A percentile compares a stretch with the other conserved stretches of the same genome.
Evolutionary conservation across 2,329 filamentous ascomycete genomes (phyloP).

Genomic region (Penicillium sp.): DNA sequence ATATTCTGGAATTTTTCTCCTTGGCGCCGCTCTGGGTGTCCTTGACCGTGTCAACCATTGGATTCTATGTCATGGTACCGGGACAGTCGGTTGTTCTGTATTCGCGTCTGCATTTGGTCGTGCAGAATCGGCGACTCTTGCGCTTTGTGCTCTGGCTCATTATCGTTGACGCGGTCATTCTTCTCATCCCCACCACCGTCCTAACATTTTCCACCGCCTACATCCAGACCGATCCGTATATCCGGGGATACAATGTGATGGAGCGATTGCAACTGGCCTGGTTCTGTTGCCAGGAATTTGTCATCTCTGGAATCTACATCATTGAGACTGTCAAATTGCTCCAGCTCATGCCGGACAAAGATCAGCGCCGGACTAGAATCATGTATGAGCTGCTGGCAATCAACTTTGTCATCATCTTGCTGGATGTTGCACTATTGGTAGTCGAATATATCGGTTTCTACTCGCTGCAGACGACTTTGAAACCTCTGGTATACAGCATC

Average conservation of each 20-base stretch:
- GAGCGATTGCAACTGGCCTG: constrained; percentile 45
- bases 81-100: constrained; percentile 63
- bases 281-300: constrained; percentile 47
- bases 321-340: constrained; percentile 52
- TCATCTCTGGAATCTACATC: constrained; percentile 53
- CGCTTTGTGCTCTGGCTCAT: constrained; percentile 58
- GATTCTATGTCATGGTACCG: constrained; percentile 60
- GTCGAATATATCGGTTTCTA: constrained; percentile 46
- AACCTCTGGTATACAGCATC: constrained; percentile 49
- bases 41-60: constrained; percentile 48
- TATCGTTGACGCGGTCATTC: constrained; percentile 52
- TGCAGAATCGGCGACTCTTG: constrained; percentile 50
- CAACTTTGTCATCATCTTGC: constrained; percentile 48
- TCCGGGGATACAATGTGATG: constrained; percentile 45
- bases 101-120: constrained; percentile 62
- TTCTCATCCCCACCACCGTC: constrained; percentile 55
- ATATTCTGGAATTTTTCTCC: constrained; percentile 41
- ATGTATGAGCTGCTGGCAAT: constrained; percentile 51
- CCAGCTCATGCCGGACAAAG: constrained; percentile 33
- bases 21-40: constrained; percentile 36
- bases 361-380: constrained; percentile 39
- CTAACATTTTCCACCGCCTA: constrained; percentile 50
- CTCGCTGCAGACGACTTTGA: constrained; percentile 46
- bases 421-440: constrained; percentile 47
- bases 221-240: constrained; percentile 20